These are phyloP conservation scores for Acanthamoeba triangularis DNA, from an alignment of 208 protist genomes.

Conservation along the genomic window DNA sequence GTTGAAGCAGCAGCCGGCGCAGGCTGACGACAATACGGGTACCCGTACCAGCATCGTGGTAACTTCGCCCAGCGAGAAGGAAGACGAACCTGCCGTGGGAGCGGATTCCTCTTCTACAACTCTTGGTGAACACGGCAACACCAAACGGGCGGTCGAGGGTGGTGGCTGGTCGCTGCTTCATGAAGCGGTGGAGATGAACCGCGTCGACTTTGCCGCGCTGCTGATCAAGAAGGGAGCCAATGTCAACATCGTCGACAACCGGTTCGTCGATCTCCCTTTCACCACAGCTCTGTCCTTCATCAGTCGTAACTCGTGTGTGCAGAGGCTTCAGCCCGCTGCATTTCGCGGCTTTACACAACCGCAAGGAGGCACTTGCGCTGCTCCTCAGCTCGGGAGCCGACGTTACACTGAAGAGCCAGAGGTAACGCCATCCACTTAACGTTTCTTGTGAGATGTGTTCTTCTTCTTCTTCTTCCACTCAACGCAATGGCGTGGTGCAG, in stretches of 20 bases:
- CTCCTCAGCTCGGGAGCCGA: slow-evolving; percentile 10
- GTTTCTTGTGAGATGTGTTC: neutral
- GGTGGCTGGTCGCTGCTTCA: slow-evolving; percentile 60
- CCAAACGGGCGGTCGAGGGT: neutral
- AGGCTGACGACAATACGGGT: neutral
- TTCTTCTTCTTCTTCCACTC: neutral
- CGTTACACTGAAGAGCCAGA: neutral
- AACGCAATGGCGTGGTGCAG: neutral
- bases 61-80: neutral
- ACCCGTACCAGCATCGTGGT: neutral
- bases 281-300: neutral
- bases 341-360: neutral
- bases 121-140: neutral
- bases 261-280: neutral
- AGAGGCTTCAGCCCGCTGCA: slow-evolving; percentile 49
- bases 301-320: neutral
- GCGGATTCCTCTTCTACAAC: neutral
- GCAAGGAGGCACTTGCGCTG: slow-evolving; percentile 22
- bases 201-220: neutral
- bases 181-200: slow-evolving; percentile 34
- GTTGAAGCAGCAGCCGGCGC: neutral
- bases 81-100: neutral
- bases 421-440: neutral
- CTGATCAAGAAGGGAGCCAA: slow-evolving; percentile 3
- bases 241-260: neutral